Base-by-base conservation (phyloP, 2,329 filamentous ascomycete genomes). In the Lasiodiplodia sp. region DNA sequence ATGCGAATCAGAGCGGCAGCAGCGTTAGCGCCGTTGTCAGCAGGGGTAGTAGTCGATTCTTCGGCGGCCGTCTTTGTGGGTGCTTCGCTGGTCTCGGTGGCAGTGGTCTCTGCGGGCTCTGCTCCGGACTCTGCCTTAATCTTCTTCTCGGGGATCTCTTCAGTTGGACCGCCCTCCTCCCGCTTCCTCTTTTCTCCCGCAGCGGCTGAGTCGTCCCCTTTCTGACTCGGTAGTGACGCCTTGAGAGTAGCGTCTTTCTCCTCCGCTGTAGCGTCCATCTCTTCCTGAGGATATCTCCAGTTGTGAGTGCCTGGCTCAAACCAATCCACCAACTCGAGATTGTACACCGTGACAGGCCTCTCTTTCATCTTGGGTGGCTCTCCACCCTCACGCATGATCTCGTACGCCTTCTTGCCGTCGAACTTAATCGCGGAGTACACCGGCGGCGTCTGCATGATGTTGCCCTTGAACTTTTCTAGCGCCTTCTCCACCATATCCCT, bases 401-500 rank as follows among this genome's bases (percentile, higher is more conserved):
- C 94, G 78, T 99, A 99, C 60, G 97, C 85, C 40, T 93, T 92
- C 84, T 97, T 97, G 2, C 96, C 96, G 73, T 97, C 88, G 79
- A 97, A 93, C 79, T 95, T 94, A 70, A 98, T 85, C 11, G 96
- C 96, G 37, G 93, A 97, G 80, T 94, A 99, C 23, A 99, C 88
- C 6, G 95, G 95, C 47, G 96, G 96, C 73, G 92, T 90, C 83
- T 99, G 96, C 83, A 92, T 90, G 75, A 93, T 93, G 73, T 91
- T 91, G 18, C 96, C 96, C 49, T 90, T 86, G 79, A 97, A 97
- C 70, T 85, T 82, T 5, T 84, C 85, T 68, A 98, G 82, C 18
- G 91, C 92, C 76, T 91, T 86, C 80, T 97, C 92, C 0, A 98
- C 92, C 74, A 86, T 85, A 64, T 92, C 89, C 67, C 86, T 87